phyloP scores from a whole-genome alignment of 208 protist genomes.

The Acanthamoeba triangularis region DNA sequence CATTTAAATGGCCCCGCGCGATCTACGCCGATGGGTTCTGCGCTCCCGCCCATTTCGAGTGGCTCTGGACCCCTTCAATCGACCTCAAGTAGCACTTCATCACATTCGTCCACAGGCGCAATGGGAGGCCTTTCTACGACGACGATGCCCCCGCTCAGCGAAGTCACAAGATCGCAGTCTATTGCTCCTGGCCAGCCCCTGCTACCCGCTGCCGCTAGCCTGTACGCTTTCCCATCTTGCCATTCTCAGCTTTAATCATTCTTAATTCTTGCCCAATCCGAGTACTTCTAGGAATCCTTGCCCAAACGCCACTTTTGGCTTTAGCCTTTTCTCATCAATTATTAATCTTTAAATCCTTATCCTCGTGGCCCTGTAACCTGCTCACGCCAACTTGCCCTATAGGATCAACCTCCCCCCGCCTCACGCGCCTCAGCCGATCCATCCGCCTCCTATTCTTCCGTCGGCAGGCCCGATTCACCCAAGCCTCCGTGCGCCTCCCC shows the following conservation, averaged over 20 bases:
- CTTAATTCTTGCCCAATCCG: background rate
- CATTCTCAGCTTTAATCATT: background rate
- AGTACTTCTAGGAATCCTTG: background rate
- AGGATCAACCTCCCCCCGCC: conserved; percentile 52
- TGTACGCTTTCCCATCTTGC: background rate
- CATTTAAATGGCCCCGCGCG: background rate
- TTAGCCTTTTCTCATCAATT: background rate
- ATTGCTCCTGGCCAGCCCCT: background rate
- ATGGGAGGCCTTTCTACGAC: background rate
- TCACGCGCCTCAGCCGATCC: background rate
- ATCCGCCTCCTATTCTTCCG: background rate
- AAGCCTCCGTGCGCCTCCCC: background rate
- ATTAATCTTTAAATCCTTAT: conserved; percentile 19
- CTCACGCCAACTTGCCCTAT: background rate
- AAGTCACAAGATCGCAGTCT: background rate
- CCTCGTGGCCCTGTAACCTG: background rate
- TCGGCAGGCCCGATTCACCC: background rate
- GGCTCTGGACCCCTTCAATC: background rate
- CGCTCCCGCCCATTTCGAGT: conserved; percentile 14
- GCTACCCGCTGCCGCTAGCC: background rate
- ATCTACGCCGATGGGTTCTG: background rate
- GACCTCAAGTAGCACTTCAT: background rate
- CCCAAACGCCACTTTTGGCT: background rate
- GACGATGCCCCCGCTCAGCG: conserved; percentile 15
- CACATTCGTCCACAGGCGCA: background rate